Percentiles rank a stretch among this genome's conserved stretches.
Conservation (phyloP, 2,329 filamentous ascomycete species). For the Ophiocordyceps robertsii region DNA sequence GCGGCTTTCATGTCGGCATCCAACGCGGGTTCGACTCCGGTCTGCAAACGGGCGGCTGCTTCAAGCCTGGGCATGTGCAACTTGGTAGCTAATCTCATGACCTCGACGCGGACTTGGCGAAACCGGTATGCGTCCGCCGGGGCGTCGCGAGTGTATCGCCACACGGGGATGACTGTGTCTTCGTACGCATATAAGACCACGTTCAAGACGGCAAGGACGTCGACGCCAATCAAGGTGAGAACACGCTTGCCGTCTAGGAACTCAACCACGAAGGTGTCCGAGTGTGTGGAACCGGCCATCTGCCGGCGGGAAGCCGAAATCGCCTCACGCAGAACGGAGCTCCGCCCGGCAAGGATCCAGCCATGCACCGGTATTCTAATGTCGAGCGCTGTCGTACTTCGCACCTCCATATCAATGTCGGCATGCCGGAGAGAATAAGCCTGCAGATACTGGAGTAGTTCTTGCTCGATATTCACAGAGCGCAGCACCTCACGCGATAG, state of each 20-base stretch:
- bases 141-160: constrained; percentile 62
- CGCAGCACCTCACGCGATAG: constrained; percentile 41
- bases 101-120: constrained; percentile 65
- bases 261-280: constrained; percentile 18
- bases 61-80: constrained; percentile 63
- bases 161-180: constrained; percentile 69
- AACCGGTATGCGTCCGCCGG: constrained; percentile 57
- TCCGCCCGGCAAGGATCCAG: constrained; percentile 67
- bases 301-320: constrained; percentile 40
- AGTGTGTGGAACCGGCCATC: constrained; percentile 5
- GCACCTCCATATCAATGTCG: constrained; percentile 30
- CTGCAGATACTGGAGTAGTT: constrained; percentile 38
- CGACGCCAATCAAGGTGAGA: constrained; percentile 54
- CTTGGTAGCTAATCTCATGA: constrained; percentile 72
- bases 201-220: constrained; percentile 69
- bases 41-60: constrained; percentile 63
- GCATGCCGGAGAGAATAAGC: constrained; percentile 23
- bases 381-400: constrained; percentile 50
- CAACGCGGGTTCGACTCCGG: constrained; percentile 47
- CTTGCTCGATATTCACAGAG: constrained; percentile 52
- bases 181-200: constrained; percentile 69
- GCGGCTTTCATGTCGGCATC: constrained; percentile 59
- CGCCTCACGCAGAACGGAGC: constrained; percentile 49
- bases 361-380: constrained; percentile 68
- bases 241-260: constrained; percentile 34